Conservation (phyloP, 1,284 basidiomycete species). For the Anthracocystis setariae region DNA sequence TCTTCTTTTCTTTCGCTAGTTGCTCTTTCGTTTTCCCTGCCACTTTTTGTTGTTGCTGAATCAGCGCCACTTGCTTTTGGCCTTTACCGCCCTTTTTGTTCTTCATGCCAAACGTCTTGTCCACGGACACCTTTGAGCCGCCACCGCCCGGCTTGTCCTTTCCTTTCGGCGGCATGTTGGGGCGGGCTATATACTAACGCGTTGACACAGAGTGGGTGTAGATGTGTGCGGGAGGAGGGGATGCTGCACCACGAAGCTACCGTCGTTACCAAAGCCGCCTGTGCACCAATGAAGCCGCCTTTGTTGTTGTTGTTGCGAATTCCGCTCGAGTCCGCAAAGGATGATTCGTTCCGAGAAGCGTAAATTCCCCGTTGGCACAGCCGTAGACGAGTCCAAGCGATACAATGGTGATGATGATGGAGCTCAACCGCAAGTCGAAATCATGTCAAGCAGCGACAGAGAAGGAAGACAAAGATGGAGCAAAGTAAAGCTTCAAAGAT, state of each 20-base stretch:
- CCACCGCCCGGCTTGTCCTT: slow-evolving; percentile 55
- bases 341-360: too few species aligned
- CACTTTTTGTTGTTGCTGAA: slow-evolving; percentile 76
- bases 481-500: neutral
- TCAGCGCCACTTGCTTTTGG: slow-evolving; percentile 81
- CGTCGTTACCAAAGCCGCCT: too few species aligned
- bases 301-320: too few species aligned
- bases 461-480: slow-evolving; percentile 7
- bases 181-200: too few species aligned
- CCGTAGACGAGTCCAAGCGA: too few species aligned
- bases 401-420: too few species aligned
- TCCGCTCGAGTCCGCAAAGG: too few species aligned
- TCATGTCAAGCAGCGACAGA: too few species aligned
- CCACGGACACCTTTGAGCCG: slow-evolving; percentile 71
- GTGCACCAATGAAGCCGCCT: too few species aligned
- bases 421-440: too few species aligned
- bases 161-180: slow-evolving; percentile 62
- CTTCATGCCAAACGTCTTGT: slow-evolving; percentile 82
- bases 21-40: slow-evolving; percentile 81
- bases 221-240: neutral
- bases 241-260: neutral
- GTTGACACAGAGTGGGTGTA: too few species aligned
- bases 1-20: slow-evolving; percentile 79
- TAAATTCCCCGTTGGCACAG: too few species aligned
- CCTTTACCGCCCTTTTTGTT: slow-evolving; percentile 90